phyloP scores from a whole-genome alignment of 176 grass and related monocot genomes.

The Bromus sterilis region DNA sequence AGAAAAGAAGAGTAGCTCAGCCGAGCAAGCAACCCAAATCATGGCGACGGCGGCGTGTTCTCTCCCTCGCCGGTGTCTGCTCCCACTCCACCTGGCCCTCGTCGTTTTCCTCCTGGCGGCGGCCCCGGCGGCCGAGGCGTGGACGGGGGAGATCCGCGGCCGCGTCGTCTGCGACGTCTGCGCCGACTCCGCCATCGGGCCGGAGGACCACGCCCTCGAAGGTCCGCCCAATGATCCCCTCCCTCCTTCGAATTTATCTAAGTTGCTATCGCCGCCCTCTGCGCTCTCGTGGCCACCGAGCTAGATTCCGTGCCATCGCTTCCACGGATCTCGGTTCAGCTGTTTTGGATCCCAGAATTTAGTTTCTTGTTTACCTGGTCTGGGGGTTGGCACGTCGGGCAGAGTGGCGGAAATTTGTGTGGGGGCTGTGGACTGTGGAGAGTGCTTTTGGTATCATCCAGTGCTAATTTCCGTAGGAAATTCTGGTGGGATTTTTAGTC shows the following conservation, averaged over 20 bases:
- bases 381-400: neutral
- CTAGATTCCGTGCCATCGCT: neutral
- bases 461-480: neutral
- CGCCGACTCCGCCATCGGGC: constrained; percentile 68
- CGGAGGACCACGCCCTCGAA: constrained; percentile 86
- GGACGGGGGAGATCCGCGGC: constrained; percentile 90
- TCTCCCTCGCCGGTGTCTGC: neutral
- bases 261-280: neutral
- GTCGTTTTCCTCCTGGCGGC: constrained; percentile 11
- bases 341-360: neutral
- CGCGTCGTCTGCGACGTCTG: constrained; percentile 90
- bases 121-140: constrained; percentile 36
- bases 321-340: neutral
- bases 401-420: neutral
- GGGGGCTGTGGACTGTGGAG: too few relatives aligned
- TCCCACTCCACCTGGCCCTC: neutral
- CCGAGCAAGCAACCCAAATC: neutral
- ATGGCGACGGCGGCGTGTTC: constrained; percentile 16
- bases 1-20: neutral
- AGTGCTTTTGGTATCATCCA: neutral
- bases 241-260: neutral
- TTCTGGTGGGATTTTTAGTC: neutral
- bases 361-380: neutral
- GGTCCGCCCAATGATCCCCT: constrained; percentile 21
- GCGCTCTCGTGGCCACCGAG: neutral